Evolutionary conservation across 2,329 filamentous ascomycete species (phyloP).

Genomic region (Venturiaceae sp.): DNA sequence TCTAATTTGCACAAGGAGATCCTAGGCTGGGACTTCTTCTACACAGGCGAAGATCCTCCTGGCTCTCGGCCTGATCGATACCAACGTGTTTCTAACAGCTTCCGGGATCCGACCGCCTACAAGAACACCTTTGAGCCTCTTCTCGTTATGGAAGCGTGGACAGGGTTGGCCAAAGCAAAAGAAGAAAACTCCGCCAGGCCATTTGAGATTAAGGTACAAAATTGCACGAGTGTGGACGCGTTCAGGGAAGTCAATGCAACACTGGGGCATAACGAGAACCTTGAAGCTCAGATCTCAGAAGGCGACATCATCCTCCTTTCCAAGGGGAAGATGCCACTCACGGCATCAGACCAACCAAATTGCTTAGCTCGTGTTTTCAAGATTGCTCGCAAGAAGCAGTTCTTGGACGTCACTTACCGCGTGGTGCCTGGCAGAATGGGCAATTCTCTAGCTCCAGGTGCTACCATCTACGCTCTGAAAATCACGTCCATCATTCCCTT

Average conservation of each 20-base stretch:
- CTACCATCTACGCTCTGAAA: conserved; percentile 64
- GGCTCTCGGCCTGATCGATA: conserved; percentile 60
- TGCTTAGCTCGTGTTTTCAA: conserved; percentile 79
- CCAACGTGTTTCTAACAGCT: conserved; percentile 66
- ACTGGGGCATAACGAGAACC: conserved; percentile 60
- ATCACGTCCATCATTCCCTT: conserved; percentile 90
- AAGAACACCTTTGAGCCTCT: conserved; percentile 85
- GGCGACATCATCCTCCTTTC: conserved; percentile 87
- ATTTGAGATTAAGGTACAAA: conserved; percentile 81
- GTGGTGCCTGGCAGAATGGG: conserved; percentile 60
- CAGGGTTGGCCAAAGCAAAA: conserved; percentile 80
- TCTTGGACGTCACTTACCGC: conserved; percentile 77
- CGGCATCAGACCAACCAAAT: conserved; percentile 56
- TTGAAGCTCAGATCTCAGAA: conserved; percentile 65
- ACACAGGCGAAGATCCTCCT: conserved; percentile 77
- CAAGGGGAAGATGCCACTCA: conserved; percentile 59
- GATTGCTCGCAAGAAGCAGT: conserved; percentile 69
- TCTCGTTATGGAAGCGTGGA: conserved; percentile 89
- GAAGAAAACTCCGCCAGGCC: conserved; percentile 71
- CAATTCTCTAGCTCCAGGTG: conserved; percentile 56
- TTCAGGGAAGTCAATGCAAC: conserved; percentile 86
- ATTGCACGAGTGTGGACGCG: conserved; percentile 80
- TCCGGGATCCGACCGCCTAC: conserved; percentile 67
- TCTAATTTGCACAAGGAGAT: conserved; percentile 76
- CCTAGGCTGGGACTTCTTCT: conserved; percentile 91